Conservation (phyloP, 2,329 filamentous ascomycete species). For the Ophiocordyceps australis region DNA sequence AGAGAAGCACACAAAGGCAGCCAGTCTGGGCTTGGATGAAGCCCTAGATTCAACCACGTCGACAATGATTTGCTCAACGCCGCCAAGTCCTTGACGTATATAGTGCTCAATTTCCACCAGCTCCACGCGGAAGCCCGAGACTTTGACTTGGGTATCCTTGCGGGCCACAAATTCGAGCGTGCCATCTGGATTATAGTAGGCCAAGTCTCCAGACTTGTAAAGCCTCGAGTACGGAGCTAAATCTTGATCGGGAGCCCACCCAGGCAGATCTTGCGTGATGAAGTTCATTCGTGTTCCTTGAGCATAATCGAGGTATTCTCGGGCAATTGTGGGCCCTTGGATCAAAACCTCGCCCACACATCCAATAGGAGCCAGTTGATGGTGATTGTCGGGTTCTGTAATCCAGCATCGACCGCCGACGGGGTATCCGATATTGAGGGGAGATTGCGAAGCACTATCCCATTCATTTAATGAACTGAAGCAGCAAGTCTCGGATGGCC, state of each 20-base stretch:
- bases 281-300: slow-evolving; percentile 10
- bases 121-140: not conserved
- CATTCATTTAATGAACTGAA: slow-evolving; percentile 1
- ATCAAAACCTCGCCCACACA: slow-evolving; percentile 7
- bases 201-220: slow-evolving; percentile 6
- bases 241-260: slow-evolving; percentile 4
- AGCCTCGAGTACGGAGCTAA: not conserved
- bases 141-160: slow-evolving; percentile 2
- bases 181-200: not conserved
- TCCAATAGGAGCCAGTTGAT: slow-evolving; percentile 5
- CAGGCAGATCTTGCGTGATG: slow-evolving; percentile 2
- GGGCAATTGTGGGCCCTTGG: slow-evolving; percentile 18
- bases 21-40: not conserved
- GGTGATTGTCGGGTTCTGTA: slow-evolving; percentile 4
- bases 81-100: too few species aligned
- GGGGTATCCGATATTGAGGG: slow-evolving; percentile 2
- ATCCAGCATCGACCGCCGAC: slow-evolving; percentile 6
- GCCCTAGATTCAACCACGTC: not conserved
- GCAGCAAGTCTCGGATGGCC: slow-evolving; percentile 5
- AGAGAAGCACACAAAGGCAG: not conserved
- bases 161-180: not conserved
- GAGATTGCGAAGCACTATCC: not conserved
- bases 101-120: not conserved
- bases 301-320: slow-evolving; percentile 25
- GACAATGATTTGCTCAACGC: too few species aligned